phyloP scores from a whole-genome alignment of 805 yeast species.

The Candida berthetii region DNA sequence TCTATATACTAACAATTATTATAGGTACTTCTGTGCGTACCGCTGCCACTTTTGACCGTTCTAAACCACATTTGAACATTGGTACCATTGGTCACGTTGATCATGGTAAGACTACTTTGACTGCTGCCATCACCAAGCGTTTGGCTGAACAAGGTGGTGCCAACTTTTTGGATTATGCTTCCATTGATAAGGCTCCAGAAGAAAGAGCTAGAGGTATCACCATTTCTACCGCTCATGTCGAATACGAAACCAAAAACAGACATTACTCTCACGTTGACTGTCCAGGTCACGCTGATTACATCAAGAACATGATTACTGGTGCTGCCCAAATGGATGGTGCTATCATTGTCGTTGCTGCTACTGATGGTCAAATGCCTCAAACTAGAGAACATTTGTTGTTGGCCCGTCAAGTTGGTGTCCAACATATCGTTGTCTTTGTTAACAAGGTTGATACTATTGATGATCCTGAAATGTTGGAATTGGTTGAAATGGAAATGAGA shows the following conservation, averaged over 20 bases:
- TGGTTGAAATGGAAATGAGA: slow-evolving; percentile 99
- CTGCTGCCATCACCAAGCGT: slow-evolving; percentile 98
- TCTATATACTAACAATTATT: not conserved
- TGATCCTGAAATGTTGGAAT: slow-evolving; percentile 98
- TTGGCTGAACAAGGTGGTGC: slow-evolving; percentile 89
- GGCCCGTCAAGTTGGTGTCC: slow-evolving; percentile 99
- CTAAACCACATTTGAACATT: slow-evolving; percentile 93
- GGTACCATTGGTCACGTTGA: slow-evolving; percentile 99
- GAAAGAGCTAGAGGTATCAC: slow-evolving; percentile 99
- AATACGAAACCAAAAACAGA: slow-evolving; percentile 90
- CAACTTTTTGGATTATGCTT: slow-evolving; percentile 81
- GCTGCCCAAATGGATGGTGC: slow-evolving; percentile 99
- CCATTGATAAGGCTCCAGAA: slow-evolving; percentile 97
- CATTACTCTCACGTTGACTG: slow-evolving; percentile 98
- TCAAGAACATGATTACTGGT: slow-evolving; percentile 99
- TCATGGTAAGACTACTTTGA: slow-evolving; percentile 97
- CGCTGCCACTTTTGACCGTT: slow-evolving; percentile 84
- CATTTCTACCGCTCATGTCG: slow-evolving; percentile 96
- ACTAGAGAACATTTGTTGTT: slow-evolving; percentile 97
- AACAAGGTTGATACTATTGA: slow-evolving; percentile 98
- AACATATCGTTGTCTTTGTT: slow-evolving; percentile 93
- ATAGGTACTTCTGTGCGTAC: slow-evolving; percentile 15
- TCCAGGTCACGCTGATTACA: slow-evolving; percentile 98
- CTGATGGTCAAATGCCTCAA: slow-evolving; percentile 99
- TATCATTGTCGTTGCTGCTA: slow-evolving; percentile 97